These are phyloP conservation scores for Ananas comosus DNA, from an alignment of 176 grass and related monocot genomes.

Conservation along the genomic window DNA sequence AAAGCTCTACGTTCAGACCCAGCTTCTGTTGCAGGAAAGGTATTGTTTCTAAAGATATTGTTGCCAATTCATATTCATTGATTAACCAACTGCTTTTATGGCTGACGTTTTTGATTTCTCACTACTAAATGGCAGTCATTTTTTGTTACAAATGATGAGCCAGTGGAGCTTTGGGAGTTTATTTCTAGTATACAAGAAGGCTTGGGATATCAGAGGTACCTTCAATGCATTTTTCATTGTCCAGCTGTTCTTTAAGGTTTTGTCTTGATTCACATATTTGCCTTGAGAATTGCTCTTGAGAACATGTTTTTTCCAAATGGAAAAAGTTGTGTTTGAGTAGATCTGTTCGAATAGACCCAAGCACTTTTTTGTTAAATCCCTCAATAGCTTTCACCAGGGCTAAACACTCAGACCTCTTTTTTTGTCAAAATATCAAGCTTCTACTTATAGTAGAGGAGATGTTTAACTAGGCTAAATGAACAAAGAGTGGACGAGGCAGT, in stretches of 20 bases:
- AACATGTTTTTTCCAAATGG: too few relatives aligned
- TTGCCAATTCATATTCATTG: neutral
- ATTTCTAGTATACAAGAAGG: conserved; percentile 68
- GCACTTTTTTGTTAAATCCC: too few relatives aligned
- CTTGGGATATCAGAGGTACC: conserved; percentile 75
- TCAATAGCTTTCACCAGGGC: too few relatives aligned
- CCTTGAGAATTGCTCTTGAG: neutral
- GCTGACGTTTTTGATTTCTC: neutral
- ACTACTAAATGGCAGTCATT: conserved; percentile 44
- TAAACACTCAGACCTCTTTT: too few relatives aligned
- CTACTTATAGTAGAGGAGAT: too few relatives aligned
- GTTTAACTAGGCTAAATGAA: too few relatives aligned
- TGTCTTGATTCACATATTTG: too few relatives aligned
- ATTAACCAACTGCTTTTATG: neutral
- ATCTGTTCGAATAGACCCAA: too few relatives aligned
- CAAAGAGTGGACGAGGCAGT: neutral
- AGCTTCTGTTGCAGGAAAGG: conserved; percentile 55
- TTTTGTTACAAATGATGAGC: conserved; percentile 81
- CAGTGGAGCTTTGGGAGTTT: conserved; percentile 79
- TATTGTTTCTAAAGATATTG: conserved; percentile 27
- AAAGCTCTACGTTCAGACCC: conserved; percentile 40
- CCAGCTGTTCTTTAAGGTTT: neutral
- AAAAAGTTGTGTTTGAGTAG: too few relatives aligned
- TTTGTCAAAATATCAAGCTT: too few relatives aligned
- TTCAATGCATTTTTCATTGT: conserved; percentile 6